These are phyloP conservation scores for Wallacemonas sp. DNA, from an alignment of 208 protist species.

Conservation along the genomic window DNA sequence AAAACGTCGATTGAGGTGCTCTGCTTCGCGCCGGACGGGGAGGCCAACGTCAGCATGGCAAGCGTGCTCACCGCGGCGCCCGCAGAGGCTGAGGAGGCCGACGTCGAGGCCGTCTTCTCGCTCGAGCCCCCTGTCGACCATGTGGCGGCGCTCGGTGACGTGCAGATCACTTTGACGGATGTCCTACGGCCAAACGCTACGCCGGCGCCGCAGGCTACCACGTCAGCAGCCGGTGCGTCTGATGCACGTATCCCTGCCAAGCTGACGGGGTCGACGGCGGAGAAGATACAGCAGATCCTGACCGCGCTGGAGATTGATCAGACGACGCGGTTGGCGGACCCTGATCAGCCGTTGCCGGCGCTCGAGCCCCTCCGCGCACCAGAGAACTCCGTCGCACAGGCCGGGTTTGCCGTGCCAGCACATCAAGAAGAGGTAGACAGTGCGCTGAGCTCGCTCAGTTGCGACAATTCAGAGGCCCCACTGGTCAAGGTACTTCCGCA, in stretches of 20 bases:
- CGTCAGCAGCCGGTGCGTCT: neutral
- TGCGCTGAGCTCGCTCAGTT: neutral
- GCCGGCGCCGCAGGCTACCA: neutral
- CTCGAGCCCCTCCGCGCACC: neutral
- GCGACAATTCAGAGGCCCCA: too few species aligned
- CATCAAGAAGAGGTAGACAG: neutral
- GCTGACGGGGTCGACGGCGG: constrained; percentile 11
- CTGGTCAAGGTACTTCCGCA: neutral
- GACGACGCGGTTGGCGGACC: constrained; percentile 10
- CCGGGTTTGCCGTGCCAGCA: neutral
- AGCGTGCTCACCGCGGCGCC: constrained; percentile 10
- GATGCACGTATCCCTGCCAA: neutral
- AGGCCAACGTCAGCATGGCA: constrained; percentile 15
- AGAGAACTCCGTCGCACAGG: neutral
- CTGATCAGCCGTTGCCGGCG: constrained; percentile 3
- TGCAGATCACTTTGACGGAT: constrained; percentile 23
- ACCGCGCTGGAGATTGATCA: constrained; percentile 12
- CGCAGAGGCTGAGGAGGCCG: neutral
- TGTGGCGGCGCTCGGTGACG: neutral
- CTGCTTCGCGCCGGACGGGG: constrained; percentile 30
- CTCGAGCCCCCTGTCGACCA: constrained; percentile 1
- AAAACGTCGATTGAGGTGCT: constrained; percentile 28
- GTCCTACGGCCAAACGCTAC: too few species aligned
- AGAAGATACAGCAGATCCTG: constrained; percentile 19
- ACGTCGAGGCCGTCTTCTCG: constrained; percentile 11